Base-by-base conservation (phyloP, 2,329 filamentous ascomycete species). In the Bipolaris oryzae region DNA sequence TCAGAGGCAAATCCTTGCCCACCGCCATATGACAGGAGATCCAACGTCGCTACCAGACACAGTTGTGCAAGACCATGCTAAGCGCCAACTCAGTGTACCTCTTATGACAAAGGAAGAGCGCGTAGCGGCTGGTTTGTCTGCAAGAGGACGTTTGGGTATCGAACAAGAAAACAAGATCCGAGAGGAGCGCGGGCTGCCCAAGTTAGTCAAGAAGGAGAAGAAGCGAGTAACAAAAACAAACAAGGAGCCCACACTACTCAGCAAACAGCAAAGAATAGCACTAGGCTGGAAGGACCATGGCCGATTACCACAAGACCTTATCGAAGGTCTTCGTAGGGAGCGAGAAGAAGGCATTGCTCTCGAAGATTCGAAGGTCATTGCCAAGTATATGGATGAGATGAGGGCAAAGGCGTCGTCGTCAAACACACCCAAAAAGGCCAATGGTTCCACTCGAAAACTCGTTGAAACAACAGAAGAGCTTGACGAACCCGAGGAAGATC, bases 101-200 rank as follows among this genome's bases (percentile, higher is more conserved):
- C 56, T 72, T 2, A 65, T 74, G 62, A 66, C 70, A 31, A 65
- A 60, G 37, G 71, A 71, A 38, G 63, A 73, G 48, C 66, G 71
- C 31, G 59, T 64, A n/a, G 65, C 64, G 3, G 58, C 57, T 33
- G 70, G 69, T 7, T 45, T 74, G 11, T 64, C 71, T 3, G 51
- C 58, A 16, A 64, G 53, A 35, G 71, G 70, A n/a, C 62, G 69
- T 18, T 42, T 73, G 21, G 62, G 67, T 3, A 60, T 68, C 44
- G 60, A 50, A 35, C 53, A 65, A 5, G 60, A 72, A 41, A 64
- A 71, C 18, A 53, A 66, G 15, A 66, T 71, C 37, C 66, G 71
- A 34, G 55, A 57, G 50, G 58, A 70, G 44, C 67, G 66, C 41
- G 66, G 66, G 7, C 44, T 69, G 9, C 55, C 61, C n/a, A 60